Base-by-base conservation (phyloP, 192 early-diverging fungal species). In the Tieghemiomyces parasiticus region DNA sequence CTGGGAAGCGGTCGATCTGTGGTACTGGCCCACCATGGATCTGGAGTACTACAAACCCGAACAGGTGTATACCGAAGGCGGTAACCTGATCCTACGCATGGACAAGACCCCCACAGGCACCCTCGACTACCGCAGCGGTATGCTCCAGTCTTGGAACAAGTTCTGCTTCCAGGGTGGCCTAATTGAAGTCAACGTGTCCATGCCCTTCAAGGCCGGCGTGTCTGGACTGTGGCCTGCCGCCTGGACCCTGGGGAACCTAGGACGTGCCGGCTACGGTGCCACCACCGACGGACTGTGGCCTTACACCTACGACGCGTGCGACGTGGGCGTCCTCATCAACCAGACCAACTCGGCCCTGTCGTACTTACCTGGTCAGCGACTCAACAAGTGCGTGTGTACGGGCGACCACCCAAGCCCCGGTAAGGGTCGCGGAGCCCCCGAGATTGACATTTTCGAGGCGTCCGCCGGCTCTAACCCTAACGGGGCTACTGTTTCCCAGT, bases 81-180 rank as follows among this genome's bases (percentile, higher is more conserved):
- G 79, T 32, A 72, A 68, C 28, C 71, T 81, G 10, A 69, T 64
- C 59, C 73, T 81, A 58, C 74, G 66, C 2, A 29, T 78, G 38
- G 67, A 66, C 30, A 34, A 58, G n/a, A 35, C 34, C 24, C 46
- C 29, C n/a, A 45, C 35, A 2, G 59, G 61, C 33, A 58, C 50
- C 0, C 58, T 68, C 45, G 53, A 58, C 10, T 81, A 72, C 66
- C 75, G 75, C 9, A 75, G 73, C 32, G 74, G 73, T 4, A 81
- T 81, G 79, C 65, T 79, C 49, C 79, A 81, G 70, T 74, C 71
- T 48, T 81, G 79, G 79, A 81, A 81, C 67, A 78, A 81, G 62
- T 66, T 75, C 42, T 81, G 79, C 69, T 77, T 81, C 67, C 75
- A 76, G 64, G 79, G 79, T 44, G 79, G 77, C 2, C 67, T 77